A percentile compares a stretch with the other conserved stretches of the same genome.
Evolutionary conservation across 257 asterid genomes (phyloP).

Genomic region (Echium plantagineum): DNA sequence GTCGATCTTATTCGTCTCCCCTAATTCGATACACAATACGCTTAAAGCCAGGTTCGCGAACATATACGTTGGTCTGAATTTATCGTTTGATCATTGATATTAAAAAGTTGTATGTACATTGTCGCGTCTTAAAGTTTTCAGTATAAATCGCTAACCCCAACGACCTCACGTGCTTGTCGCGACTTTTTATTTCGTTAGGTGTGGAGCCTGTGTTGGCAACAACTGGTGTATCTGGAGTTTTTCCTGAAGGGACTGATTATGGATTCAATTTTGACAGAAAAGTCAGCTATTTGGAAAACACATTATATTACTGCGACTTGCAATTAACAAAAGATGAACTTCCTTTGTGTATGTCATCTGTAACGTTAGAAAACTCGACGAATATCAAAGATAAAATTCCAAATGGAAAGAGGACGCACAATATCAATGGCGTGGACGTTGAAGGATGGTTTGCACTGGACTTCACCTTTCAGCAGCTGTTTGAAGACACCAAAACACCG

Average conservation of each 20-base stretch:
- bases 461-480: neutral
- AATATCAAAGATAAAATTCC: neutral
- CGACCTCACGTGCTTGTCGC: no score
- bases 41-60: no score
- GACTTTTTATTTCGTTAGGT: no score
- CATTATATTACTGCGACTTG: neutral
- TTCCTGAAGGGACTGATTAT: neutral
- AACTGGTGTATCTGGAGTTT: neutral
- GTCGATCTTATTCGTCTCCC: no score
- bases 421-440: neutral
- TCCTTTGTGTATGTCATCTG: neutral
- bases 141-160: no score
- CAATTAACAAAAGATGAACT: neutral
- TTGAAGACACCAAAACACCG: neutral
- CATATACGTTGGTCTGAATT: no score
- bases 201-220: no score
- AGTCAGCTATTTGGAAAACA: neutral
- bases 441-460: neutral
- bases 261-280: no score
- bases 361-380: neutral
- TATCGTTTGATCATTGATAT: no score
- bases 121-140: no score
- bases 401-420: neutral
- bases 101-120: no score
- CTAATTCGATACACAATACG: no score